Evolutionary conservation across 2,329 filamentous ascomycete species (phyloP).

Genomic region (Xenoacremonium recifei): DNA sequence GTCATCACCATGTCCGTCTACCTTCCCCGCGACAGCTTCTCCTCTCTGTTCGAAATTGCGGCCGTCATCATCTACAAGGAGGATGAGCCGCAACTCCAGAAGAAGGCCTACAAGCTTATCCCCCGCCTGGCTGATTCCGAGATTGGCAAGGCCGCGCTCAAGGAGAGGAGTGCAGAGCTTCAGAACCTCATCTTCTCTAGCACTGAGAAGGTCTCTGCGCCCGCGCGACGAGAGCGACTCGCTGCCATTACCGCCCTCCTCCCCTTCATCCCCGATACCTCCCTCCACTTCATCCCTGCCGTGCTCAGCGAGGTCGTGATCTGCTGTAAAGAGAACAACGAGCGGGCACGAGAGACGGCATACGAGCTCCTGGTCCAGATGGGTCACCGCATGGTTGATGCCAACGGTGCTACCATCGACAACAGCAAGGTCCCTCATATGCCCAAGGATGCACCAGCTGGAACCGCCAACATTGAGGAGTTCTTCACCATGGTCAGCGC

Average conservation of each 20-base stretch:
- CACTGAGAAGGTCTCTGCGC: constrained; percentile 80
- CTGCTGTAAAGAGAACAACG: constrained; percentile 95
- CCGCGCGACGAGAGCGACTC: constrained; percentile 82
- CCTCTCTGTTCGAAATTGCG: constrained; percentile 82
- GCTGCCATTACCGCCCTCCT: constrained; percentile 79
- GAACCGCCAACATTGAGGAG: constrained; percentile 82
- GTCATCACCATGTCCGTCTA: constrained; percentile 96
- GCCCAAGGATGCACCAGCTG: constrained; percentile 74
- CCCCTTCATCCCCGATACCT: constrained; percentile 70
- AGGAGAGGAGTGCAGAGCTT: constrained; percentile 73
- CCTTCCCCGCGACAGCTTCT: constrained; percentile 82
- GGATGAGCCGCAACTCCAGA: constrained; percentile 88
- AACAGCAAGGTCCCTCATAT: constrained; percentile 87
- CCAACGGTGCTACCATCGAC: constrained; percentile 71
- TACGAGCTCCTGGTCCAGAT: constrained; percentile 89
- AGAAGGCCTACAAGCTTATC: constrained; percentile 98
- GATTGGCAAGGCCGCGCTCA: constrained; percentile 71
- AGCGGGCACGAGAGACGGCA: constrained; percentile 83
- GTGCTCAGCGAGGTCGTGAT: constrained; percentile 94
- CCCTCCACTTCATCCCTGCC: constrained; percentile 89
- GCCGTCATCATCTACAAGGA: constrained; percentile 77
- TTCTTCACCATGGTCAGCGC: constrained; percentile 98
- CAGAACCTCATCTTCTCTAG: constrained; percentile 79
- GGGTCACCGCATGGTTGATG: constrained; percentile 71
- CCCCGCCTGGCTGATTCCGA: constrained; percentile 83